phyloP scores from a whole-genome alignment of 805 yeast genomes.

The Saturnispora serradocipensis region DNA sequence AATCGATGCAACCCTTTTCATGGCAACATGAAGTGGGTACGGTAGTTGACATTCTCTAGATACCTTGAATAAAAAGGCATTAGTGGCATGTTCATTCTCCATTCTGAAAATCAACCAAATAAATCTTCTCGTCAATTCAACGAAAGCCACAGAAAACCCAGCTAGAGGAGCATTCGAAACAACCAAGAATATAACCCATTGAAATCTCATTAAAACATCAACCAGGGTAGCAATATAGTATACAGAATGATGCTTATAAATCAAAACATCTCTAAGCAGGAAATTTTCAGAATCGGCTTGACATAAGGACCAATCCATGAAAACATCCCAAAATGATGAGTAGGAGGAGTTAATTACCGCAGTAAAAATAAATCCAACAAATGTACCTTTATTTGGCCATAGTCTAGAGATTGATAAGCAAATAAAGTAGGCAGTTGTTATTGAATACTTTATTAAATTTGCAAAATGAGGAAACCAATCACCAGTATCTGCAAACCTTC shows the following conservation, averaged over 20 bases:
- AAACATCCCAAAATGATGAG: constrained; percentile 76
- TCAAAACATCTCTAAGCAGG: constrained; percentile 63
- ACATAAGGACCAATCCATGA: constrained; percentile 92
- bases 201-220: constrained; percentile 72
- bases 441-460: constrained; percentile 67
- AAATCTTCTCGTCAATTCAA: constrained; percentile 75
- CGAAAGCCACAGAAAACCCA: constrained; percentile 72
- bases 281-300: constrained; percentile 52
- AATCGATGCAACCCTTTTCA: constrained; percentile 9
- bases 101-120: constrained; percentile 88
- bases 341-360: constrained; percentile 65
- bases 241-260: constrained; percentile 46
- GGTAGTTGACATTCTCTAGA: constrained; percentile 86
- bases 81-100: constrained; percentile 93
- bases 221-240: constrained; percentile 68
- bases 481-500: constrained; percentile 88
- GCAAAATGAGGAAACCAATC: constrained; percentile 96
- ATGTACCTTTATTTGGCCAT: constrained; percentile 22
- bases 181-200: constrained; percentile 74
- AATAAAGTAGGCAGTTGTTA: constrained; percentile 59
- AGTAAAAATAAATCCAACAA: constrained; percentile 55
- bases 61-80: constrained; percentile 76
- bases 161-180: constrained; percentile 74
- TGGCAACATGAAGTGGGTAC: constrained; percentile 36
- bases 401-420: constrained; percentile 73